These are phyloP conservation scores for Alternaria triticimaculans DNA, from an alignment of 2,329 filamentous ascomycete species.

Conservation along the genomic window DNA sequence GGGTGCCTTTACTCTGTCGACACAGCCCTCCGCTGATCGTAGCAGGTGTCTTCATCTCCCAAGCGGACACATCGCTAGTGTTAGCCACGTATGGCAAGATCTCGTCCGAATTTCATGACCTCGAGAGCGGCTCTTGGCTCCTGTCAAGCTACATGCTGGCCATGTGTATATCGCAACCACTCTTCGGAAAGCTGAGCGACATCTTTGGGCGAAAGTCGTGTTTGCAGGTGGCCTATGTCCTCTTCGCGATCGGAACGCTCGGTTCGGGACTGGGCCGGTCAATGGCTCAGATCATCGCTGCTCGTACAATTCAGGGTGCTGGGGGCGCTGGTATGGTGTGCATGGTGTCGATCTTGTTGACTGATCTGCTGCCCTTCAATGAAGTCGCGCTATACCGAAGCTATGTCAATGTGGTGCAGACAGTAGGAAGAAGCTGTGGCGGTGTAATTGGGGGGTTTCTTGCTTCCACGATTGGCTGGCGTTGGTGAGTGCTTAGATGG, in stretches of 20 bases:
- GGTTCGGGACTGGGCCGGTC: slow-evolving; percentile 2
- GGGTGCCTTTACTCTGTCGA: neutral
- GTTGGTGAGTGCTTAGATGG: neutral
- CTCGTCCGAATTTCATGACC: neutral
- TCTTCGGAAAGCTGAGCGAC: neutral
- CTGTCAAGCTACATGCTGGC: neutral
- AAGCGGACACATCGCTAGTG: neutral
- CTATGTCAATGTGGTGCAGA: slow-evolving; percentile 61
- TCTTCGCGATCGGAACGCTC: neutral
- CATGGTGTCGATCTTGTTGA: slow-evolving; percentile 55
- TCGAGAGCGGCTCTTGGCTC: neutral
- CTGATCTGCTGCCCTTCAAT: slow-evolving; percentile 57
- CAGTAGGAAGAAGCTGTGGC: slow-evolving; percentile 54
- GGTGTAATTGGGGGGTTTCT: slow-evolving; percentile 9
- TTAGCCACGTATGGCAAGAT: neutral
- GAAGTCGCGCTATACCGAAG: slow-evolving; percentile 58
- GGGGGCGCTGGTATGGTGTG: slow-evolving; percentile 70
- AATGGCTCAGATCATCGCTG: slow-evolving; percentile 41
- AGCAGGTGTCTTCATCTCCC: neutral
- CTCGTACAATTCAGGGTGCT: slow-evolving; percentile 66
- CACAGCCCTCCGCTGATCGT: neutral
- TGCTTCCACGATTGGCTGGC: neutral
- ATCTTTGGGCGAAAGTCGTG: neutral
- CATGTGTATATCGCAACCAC: neutral
- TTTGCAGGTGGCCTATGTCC: neutral